These are phyloP conservation scores for Pneumocystis jirovecii DNA, from an alignment of 1,139 yeast species.

Conservation along the genomic window DNA sequence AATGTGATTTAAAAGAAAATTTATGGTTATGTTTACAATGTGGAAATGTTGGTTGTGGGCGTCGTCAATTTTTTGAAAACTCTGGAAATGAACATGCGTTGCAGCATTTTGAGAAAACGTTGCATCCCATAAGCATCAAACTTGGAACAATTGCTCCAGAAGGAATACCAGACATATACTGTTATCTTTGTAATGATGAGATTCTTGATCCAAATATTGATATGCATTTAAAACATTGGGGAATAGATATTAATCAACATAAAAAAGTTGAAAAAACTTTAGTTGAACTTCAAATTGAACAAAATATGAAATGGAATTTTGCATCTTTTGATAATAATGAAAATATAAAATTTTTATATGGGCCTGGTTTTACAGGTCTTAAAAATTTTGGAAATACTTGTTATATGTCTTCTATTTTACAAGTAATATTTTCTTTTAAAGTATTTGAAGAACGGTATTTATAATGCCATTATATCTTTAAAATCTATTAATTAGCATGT, in stretches of 20 bases:
- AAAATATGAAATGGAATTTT: slow-evolving; percentile 87
- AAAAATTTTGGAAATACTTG: slow-evolving; percentile 88
- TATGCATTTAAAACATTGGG: slow-evolving; percentile 40
- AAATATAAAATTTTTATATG: slow-evolving; percentile 48
- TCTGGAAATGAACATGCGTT: slow-evolving; percentile 81
- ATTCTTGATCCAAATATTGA: slow-evolving; percentile 53
- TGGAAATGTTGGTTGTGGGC: slow-evolving; percentile 82
- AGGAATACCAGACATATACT: slow-evolving; percentile 60
- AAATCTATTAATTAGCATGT: slow-evolving; percentile 7
- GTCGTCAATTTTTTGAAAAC: slow-evolving; percentile 79
- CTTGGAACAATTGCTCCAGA: slow-evolving; percentile 71
- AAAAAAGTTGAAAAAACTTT: slow-evolving; percentile 66
- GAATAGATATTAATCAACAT: slow-evolving; percentile 50
- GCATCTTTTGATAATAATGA: slow-evolving; percentile 54
- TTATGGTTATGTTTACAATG: slow-evolving; percentile 87
- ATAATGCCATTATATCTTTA: slow-evolving; percentile 6
- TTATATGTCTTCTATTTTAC: slow-evolving; percentile 70
- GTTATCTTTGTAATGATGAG: slow-evolving; percentile 82
- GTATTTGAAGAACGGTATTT: slow-evolving; percentile 23
- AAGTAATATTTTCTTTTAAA: slow-evolving; percentile 43
- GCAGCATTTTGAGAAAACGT: slow-evolving; percentile 40
- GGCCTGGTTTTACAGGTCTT: slow-evolving; percentile 61
- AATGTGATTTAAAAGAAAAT: slow-evolving; percentile 60
- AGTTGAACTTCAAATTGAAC: slow-evolving; percentile 74
- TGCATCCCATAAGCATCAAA: slow-evolving; percentile 75